Evolutionary conservation across 2,329 filamentous ascomycete genomes (phyloP), one percentile per base, ranked within the genome.

Genomic region (Neocatenulostroma microsporum): DNA sequence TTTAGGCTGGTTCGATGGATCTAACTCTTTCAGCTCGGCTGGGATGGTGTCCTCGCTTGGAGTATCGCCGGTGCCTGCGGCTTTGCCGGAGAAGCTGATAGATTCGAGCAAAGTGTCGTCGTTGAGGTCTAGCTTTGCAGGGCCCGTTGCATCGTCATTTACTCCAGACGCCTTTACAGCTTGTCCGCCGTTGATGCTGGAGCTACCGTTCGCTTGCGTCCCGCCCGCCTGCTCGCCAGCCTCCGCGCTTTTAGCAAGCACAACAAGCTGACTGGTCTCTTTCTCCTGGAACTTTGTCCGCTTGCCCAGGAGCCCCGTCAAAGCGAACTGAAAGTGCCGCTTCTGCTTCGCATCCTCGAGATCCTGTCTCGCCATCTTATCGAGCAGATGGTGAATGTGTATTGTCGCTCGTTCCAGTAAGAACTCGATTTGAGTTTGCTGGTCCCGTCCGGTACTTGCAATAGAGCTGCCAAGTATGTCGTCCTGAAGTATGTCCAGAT

Each of bases 51-150:
- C 64, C 23, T 69, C 61, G 5, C 69, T 63, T 18, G 67, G 56
- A 20, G 68, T 53, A 3, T 61, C 56, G 5, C 58, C 64, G 8
- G 62, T 56, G 12, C 50, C 39, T 21, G 40, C 18, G 6, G 67
- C 56, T 4, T 70, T 66, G 37, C 78, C 73, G 1, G 76, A 73
- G 54, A 95, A 98, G 1, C 82, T 73, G 25, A 98, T 89, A 3
- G 78, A 76, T 57, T 98, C 91, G 2, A 96, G 70, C 0, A 98
- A 70, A 0, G 91, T 96, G 56, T 98, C 91, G 51, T 98, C 84
- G 54, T 96, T 93, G 3, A 96, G 66, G 23, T 82, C 74, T 11
- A 96, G 60, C 3, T 81, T 80, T 49, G 81, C 48, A 6, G 53
- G 50, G 20, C 40, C 45, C 4, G 42, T 37, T n/a, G 30, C 14